phyloP scores from a whole-genome alignment of 169 alveolate species.

The Plasmodium cynomolgi region DNA sequence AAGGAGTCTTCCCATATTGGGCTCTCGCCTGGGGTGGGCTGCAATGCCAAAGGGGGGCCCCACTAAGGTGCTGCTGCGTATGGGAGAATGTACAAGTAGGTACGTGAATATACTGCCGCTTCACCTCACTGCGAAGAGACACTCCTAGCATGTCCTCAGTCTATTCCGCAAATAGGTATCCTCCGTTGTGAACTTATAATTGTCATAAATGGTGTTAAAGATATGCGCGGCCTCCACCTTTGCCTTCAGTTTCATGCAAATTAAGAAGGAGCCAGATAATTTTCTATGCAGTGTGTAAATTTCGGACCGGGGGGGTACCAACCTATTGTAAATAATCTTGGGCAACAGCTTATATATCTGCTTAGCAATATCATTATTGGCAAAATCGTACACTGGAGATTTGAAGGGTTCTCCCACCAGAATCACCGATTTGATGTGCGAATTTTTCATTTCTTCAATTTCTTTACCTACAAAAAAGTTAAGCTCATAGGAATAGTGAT shows the following conservation, averaged over 20 bases:
- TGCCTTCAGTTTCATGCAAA: conserved; percentile 87
- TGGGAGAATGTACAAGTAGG: neutral
- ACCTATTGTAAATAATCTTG: conserved; percentile 84
- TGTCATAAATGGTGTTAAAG: conserved; percentile 64
- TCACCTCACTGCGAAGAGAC: neutral
- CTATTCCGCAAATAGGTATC: conserved; percentile 30
- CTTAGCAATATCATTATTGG: conserved; percentile 57
- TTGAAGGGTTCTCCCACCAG: conserved; percentile 87
- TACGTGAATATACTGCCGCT: neutral
- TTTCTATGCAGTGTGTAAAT: conserved; percentile 93
- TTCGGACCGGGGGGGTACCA: conserved; percentile 94
- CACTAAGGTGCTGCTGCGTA: neutral
- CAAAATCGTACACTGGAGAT: conserved; percentile 79
- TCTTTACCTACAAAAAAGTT: conserved; percentile 90
- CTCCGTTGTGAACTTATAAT: conserved; percentile 24
- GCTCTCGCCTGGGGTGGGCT: neutral
- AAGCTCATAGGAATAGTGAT: conserved; percentile 79
- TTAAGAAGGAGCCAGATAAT: conserved; percentile 90
- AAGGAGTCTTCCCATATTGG: neutral
- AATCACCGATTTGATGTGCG: conserved; percentile 87
- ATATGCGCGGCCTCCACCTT: conserved; percentile 79
- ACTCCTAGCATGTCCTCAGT: neutral
- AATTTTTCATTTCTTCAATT: conserved; percentile 84
- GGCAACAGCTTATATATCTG: conserved; percentile 84
- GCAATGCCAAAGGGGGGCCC: neutral